Evolutionary conservation across 768 basidiomycete species (phyloP), one percentile per base, ranked within the genome.

Genomic region (Pulveroboletus sp.): DNA sequence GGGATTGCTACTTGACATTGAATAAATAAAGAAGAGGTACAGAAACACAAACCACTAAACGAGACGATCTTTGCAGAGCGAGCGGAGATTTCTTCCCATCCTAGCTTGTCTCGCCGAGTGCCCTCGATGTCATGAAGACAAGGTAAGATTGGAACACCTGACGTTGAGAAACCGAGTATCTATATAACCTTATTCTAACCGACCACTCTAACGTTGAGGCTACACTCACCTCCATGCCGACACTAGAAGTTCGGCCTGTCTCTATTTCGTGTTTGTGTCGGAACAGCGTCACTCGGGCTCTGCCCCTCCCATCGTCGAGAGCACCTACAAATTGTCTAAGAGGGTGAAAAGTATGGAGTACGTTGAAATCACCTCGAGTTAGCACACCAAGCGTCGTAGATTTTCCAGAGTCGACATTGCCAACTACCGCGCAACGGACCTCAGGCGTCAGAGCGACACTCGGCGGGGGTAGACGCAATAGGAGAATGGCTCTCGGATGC

Each of bases 251-350:
- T 43, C 96, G 75, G 6, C 95, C 95, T 17, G 88, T 93, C 71
- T 98, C 96, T 45, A 97, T 76, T 69, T 99, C 96, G 62, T 99
- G 96, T 65, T 97, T 96, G 65, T 99, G 96, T 47, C 95, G 77
- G 69, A 98, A 98, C 8, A 99, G 72, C 4, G 85, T 83, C 5
- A 97, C 87, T 45, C 95, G 87, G 1, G 88, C 87, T 43, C 81
- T 79, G 1, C 86, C 88, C 65, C 86, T 73, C 23, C 89, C 89
- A 60, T 93, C 90, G 59, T 93, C 90, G 45, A 91, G 71, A 17
- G 78, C 77, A 44, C 87, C 86, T 89, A 45, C 27, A 5, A 38
- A 58, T 48, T 50, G 35, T 27, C 34, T 51, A 56, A 29, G 10
- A 38, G 14, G 51, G 44, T 31, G 47, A 22, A 51, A 67, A 36